phyloP scores from a whole-genome alignment of 495 filamentous ascomycete genomes.

The Letharia lupina region DNA sequence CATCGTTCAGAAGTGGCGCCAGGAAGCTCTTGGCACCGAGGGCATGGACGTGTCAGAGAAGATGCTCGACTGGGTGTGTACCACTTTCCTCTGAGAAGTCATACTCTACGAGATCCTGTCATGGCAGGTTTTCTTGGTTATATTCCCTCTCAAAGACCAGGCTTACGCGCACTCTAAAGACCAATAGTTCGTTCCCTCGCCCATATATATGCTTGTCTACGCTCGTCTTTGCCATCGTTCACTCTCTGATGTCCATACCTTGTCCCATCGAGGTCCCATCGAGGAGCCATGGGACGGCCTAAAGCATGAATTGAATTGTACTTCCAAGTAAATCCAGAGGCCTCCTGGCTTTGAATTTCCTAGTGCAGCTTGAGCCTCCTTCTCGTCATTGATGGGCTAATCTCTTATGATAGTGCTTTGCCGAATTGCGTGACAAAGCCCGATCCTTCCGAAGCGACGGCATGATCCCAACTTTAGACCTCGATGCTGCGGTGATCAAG shows the following conservation, averaged over 20 bases:
- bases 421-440: constrained; percentile 44
- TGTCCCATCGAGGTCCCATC: background rate
- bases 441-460: constrained; percentile 28
- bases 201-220: background rate
- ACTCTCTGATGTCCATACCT: background rate
- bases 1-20: constrained; percentile 34
- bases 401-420: constrained; percentile 31
- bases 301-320: background rate
- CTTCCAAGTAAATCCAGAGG: background rate
- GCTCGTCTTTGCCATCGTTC: background rate
- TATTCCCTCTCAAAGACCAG: background rate
- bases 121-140: background rate
- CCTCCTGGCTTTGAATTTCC: background rate
- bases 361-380: background rate
- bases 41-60: constrained; percentile 32
- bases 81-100: background rate
- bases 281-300: background rate
- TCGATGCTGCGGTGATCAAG: constrained; percentile 30
- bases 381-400: background rate
- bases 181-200: background rate
- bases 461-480: constrained; percentile 28
- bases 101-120: background rate
- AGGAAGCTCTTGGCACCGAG: constrained; percentile 27
- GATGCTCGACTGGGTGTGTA: constrained; percentile 43
- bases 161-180: background rate